Evolutionary conservation across 495 filamentous ascomycete species (phyloP).

Genomic region (Parathielavia appendiculata): DNA sequence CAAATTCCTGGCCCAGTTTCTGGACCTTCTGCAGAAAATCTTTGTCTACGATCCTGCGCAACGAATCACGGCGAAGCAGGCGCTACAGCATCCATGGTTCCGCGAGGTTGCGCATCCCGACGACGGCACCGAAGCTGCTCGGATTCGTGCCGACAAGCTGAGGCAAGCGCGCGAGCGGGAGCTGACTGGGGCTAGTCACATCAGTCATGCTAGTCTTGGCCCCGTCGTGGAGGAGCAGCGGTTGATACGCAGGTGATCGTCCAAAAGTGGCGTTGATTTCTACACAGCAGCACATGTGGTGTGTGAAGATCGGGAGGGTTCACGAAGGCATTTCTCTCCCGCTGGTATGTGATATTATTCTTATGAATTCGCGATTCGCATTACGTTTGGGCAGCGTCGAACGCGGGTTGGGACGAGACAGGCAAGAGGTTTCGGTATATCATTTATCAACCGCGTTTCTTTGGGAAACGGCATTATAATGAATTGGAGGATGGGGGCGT

Average conservation of each 20-base stretch:
- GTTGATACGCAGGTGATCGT: constrained; percentile 6
- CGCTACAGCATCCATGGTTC: constrained; percentile 92
- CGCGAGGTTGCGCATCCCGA: constrained; percentile 71
- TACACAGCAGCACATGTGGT: constrained; percentile 8
- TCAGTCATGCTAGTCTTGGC: constrained; percentile 6
- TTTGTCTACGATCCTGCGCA: constrained; percentile 92
- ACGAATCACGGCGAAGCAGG: constrained; percentile 87
- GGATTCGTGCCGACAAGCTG: constrained; percentile 57
- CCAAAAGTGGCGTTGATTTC: constrained; percentile 11
- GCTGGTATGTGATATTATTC: constrained; percentile 21
- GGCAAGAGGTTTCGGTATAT: constrained; percentile 2
- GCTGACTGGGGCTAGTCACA: background rate
- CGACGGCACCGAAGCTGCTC: constrained; percentile 88
- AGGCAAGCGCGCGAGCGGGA: constrained; percentile 19
- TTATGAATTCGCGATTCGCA: constrained; percentile 11
- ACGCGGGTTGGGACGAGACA: background rate
- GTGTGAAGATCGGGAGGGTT: constrained; percentile 7
- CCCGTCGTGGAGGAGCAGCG: constrained; percentile 5
- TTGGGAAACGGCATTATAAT: constrained; percentile 9
- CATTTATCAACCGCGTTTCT: constrained; percentile 1
- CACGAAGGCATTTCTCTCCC: constrained; percentile 21
- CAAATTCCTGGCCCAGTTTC: constrained; percentile 75
- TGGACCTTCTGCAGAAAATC: constrained; percentile 82
- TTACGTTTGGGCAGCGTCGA: constrained; percentile 5
- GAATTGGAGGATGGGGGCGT: constrained; percentile 3